phyloP scores from a whole-genome alignment of 2,329 filamentous ascomycete species.

The Microsporum audouinii region DNA sequence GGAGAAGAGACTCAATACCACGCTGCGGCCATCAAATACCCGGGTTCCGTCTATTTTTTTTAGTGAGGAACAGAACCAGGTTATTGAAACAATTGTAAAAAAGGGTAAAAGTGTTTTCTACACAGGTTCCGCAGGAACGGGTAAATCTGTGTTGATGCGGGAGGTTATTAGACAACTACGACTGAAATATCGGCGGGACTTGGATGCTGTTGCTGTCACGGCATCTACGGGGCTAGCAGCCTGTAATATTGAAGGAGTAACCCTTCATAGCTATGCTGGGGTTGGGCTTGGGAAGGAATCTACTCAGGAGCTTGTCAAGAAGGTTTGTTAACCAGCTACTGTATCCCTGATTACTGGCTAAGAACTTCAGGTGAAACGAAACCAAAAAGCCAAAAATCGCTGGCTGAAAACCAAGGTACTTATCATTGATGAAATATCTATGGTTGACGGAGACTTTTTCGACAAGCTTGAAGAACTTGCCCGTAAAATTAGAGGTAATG shows the following conservation, averaged over 20 bases:
- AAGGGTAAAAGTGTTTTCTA: constrained; percentile 87
- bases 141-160: constrained; percentile 91
- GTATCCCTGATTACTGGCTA: constrained; percentile 1
- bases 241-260: constrained; percentile 93
- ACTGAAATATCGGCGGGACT: constrained; percentile 62
- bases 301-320: constrained; percentile 68
- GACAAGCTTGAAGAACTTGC: constrained; percentile 91
- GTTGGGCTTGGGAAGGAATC: constrained; percentile 92
- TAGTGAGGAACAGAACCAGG: constrained; percentile 74
- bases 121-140: constrained; percentile 88
- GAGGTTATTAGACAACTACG: constrained; percentile 76
- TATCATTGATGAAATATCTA: constrained; percentile 90
- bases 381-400: constrained; percentile 73
- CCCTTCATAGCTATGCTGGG: constrained; percentile 87
- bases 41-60: constrained; percentile 53
- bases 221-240: constrained; percentile 92
- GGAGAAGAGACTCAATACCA: constrained; percentile 16
- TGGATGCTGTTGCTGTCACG: constrained; percentile 80
- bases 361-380: constrained; percentile 54
- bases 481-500: constrained; percentile 75
- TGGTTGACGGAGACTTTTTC: constrained; percentile 95
- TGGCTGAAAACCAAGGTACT: constrained; percentile 84
- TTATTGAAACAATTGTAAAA: constrained; percentile 71
- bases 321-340: constrained; percentile 33
- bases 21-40: constrained; percentile 24